Conservation (phyloP, 805 yeast species). For the Schwanniomyces vanrijiae region DNA sequence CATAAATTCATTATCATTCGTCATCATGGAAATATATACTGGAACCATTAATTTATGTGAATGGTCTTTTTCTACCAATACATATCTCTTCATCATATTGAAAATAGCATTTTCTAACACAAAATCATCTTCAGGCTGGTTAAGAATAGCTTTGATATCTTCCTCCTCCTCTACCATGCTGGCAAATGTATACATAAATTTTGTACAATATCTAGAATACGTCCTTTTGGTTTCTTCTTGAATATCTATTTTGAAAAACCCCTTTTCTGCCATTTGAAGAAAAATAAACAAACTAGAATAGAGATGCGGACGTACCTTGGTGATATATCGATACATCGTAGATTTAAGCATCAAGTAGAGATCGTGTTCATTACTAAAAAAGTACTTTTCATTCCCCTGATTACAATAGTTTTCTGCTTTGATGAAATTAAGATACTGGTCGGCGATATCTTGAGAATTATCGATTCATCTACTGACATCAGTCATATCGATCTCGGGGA, state of each 20-base stretch:
- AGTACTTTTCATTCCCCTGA: background rate
- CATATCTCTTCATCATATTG: background rate
- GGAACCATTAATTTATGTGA: background rate
- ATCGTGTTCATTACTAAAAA: background rate
- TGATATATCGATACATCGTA: background rate
- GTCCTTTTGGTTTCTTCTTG: background rate
- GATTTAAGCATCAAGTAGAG: background rate
- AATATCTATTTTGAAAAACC: background rate
- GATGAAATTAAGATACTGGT: background rate
- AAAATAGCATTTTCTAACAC: background rate
- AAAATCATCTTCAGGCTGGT: background rate
- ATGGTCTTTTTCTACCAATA: background rate
- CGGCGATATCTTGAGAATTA: background rate
- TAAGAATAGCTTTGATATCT: background rate
- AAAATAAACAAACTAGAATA: background rate
- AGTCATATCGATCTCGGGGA: background rate
- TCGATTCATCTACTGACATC: background rate
- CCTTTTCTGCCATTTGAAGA: background rate
- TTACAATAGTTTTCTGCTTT: background rate
- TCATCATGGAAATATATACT: background rate
- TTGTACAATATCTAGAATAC: background rate
- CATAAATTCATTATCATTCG: background rate
- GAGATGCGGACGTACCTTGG: background rate
- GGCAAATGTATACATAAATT: background rate
- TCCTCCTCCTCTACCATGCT: background rate